Conservation (phyloP, 2,329 filamentous ascomycete genomes). For the Pseudogymnoascus sp. region DNA sequence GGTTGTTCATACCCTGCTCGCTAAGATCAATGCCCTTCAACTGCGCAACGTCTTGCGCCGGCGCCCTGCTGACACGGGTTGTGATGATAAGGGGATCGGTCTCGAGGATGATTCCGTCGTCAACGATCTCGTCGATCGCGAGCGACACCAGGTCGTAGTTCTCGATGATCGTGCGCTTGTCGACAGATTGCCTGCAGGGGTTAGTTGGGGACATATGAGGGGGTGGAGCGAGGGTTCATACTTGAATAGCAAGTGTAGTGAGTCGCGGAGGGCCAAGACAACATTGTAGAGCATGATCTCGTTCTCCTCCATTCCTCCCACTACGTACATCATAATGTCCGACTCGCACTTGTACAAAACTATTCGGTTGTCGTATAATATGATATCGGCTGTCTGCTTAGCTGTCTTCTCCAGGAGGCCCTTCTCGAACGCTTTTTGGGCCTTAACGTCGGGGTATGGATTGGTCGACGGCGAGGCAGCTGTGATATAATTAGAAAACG, state of each 20-base stretch:
- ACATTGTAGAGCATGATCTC: conserved; percentile 96
- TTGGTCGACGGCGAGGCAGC: conserved; percentile 49
- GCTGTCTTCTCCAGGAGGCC: conserved; percentile 90
- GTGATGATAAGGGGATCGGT: conserved; percentile 93
- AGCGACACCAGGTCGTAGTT: conserved; percentile 96
- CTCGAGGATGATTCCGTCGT: conserved; percentile 94
- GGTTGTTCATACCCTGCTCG: conserved; percentile 89
- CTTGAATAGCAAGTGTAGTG: conserved; percentile 88
- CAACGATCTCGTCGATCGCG: conserved; percentile 89
- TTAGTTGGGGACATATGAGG: not conserved
- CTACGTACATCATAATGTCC: conserved; percentile 93
- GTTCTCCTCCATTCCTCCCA: conserved; percentile 88
- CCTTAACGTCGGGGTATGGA: conserved; percentile 82
- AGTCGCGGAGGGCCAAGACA: conserved; percentile 82
- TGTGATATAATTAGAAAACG: conserved; percentile 10
- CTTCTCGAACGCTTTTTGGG: conserved; percentile 96
- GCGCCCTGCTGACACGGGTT: conserved; percentile 85
- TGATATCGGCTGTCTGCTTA: conserved; percentile 92
- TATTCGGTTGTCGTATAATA: conserved; percentile 93
- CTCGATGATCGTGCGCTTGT: conserved; percentile 96
- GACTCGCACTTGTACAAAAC: conserved; percentile 98
- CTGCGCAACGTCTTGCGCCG: conserved; percentile 77
- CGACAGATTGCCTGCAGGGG: conserved; percentile 70
- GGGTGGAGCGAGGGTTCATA: conserved; percentile 36
- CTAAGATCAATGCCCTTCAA: conserved; percentile 92